A percentile compares a stretch with the other conserved stretches of the same genome.
Conservation (phyloP, 1,284 basidiomycete species). For the Flammula alnicola region DNA sequence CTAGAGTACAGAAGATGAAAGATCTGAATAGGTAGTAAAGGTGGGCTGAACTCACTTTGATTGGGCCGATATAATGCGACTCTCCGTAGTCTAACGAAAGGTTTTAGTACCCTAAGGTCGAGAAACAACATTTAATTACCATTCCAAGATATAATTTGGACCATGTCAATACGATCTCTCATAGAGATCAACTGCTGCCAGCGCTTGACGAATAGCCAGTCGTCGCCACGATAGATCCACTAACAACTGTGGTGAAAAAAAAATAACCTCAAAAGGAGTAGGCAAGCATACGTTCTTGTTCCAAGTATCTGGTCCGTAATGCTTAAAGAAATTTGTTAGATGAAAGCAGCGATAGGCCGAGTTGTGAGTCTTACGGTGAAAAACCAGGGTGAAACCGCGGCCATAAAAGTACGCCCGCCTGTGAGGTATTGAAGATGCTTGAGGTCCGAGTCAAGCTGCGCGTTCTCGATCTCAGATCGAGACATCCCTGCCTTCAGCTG, state of each 20-base stretch:
- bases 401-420: slow-evolving; percentile 30
- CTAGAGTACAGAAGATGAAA: slow-evolving; percentile 31
- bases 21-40: slow-evolving; percentile 34
- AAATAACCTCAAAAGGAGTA: not conserved
- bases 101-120: not conserved
- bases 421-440: slow-evolving; percentile 26
- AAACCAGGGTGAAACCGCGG: slow-evolving; percentile 35
- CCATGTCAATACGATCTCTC: slow-evolving; percentile 55
- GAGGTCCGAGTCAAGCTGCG: slow-evolving; percentile 29
- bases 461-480: slow-evolving; percentile 27
- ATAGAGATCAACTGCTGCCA: slow-evolving; percentile 65
- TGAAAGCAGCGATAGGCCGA: not conserved
- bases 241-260: slow-evolving; percentile 25
- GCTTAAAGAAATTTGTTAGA: slow-evolving; percentile 40
- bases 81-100: slow-evolving; percentile 54
- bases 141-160: slow-evolving; percentile 70
- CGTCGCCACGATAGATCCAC: slow-evolving; percentile 63
- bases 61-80: slow-evolving; percentile 61
- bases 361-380: slow-evolving; percentile 26
- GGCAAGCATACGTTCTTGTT: slow-evolving; percentile 59
- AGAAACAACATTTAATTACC: slow-evolving; percentile 25
- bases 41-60: slow-evolving; percentile 48
- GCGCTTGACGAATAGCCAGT: slow-evolving; percentile 63
- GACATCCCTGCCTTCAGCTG: slow-evolving; percentile 25
- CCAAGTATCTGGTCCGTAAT: slow-evolving; percentile 58